These are phyloP conservation scores for Rickenella mellea DNA, from an alignment of 768 basidiomycete genomes.

Conservation along the genomic window DNA sequence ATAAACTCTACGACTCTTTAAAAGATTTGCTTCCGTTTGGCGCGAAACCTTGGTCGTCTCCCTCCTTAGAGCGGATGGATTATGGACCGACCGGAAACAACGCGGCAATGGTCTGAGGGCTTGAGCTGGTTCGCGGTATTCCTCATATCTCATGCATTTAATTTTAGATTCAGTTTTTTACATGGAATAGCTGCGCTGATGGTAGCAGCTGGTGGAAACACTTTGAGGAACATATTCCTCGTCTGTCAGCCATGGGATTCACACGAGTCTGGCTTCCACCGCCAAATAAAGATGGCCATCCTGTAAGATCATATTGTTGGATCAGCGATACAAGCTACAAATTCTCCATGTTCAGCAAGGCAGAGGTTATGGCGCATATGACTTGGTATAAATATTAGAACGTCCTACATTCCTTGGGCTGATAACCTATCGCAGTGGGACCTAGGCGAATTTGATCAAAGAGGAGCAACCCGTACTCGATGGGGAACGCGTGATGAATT, in stretches of 20 bases:
- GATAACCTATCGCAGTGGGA: constrained; percentile 55
- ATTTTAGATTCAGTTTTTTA: constrained; percentile 70
- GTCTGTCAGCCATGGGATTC: constrained; percentile 56
- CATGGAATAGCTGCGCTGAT: constrained; percentile 58
- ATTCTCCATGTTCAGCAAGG: constrained; percentile 35
- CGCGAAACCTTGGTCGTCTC: constrained; percentile 6
- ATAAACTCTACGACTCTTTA: too few relatives aligned
- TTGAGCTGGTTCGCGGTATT: background rate
- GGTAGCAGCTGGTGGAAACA: constrained; percentile 71
- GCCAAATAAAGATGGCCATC: constrained; percentile 75
- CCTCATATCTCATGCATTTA: background rate
- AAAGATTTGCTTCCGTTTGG: too few relatives aligned
- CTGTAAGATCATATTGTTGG: constrained; percentile 34
- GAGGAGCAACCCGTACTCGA: constrained; percentile 58
- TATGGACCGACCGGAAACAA: background rate
- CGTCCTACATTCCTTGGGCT: background rate
- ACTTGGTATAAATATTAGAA: constrained; percentile 40
- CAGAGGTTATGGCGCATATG: constrained; percentile 81
- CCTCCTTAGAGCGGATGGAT: constrained; percentile 48
- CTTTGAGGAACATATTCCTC: constrained; percentile 55
- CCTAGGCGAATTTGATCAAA: constrained; percentile 76
- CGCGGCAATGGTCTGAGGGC: too few relatives aligned
- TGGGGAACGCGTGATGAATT: constrained; percentile 87
- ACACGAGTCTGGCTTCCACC: constrained; percentile 83
- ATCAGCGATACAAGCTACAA: background rate